phyloP scores from a whole-genome alignment of 148 eudicot genomes.

The Selenicereus undatus region DNA sequence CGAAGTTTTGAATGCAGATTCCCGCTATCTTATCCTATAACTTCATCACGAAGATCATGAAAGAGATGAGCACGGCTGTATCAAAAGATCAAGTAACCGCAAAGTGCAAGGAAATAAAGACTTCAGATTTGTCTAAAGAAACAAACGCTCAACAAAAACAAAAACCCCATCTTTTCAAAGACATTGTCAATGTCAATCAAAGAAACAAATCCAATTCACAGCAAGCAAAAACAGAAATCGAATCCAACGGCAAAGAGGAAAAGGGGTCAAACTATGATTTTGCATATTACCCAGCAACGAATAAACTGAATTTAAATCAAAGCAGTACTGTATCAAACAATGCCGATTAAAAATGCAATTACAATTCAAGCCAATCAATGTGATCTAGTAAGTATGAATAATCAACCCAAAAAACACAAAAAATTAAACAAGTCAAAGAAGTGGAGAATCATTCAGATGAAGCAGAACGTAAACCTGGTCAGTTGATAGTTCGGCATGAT shows the following conservation, averaged over 20 bases:
- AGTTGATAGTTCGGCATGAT: constrained; percentile 52
- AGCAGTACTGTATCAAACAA: neutral
- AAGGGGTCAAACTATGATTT: neutral
- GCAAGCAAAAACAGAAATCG: neutral
- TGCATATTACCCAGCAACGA: neutral
- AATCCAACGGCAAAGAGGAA: neutral
- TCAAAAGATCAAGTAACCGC: neutral
- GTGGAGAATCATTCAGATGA: neutral
- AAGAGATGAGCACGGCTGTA: neutral
- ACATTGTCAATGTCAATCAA: neutral
- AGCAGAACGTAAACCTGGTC: constrained; percentile 37
- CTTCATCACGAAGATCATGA: neutral
- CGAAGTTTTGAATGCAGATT: neutral
- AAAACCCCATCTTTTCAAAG: neutral
- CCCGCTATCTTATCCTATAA: neutral
- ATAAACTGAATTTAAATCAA: constrained; percentile 2
- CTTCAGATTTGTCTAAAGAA: neutral
- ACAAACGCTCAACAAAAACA: too few relatives aligned
- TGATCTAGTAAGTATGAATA: neutral
- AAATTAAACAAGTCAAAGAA: constrained; percentile 1
- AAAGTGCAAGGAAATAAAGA: neutral
- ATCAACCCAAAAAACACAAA: neutral
- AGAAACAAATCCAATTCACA: neutral
- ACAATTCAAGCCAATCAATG: neutral
- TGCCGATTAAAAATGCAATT: neutral